Evolutionary conservation across 2,329 filamentous ascomycete species (phyloP).

Genomic region (Botrytis cinerea): DNA sequence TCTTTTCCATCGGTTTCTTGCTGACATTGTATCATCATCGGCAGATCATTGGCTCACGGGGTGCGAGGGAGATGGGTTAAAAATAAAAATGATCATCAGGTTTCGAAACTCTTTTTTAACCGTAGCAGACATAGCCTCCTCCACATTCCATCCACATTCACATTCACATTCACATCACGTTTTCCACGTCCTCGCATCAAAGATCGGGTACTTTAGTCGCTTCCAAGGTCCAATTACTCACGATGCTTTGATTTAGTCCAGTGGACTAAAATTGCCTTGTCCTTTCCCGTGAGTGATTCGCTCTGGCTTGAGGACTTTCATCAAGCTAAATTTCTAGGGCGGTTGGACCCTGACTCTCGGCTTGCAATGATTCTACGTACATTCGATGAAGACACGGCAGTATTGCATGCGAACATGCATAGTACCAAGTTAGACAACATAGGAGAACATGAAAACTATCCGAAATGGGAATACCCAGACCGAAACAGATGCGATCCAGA

Average conservation of each 20-base stretch:
- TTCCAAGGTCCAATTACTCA: not conserved
- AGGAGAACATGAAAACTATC: constrained; percentile 5
- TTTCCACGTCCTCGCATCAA: not conserved
- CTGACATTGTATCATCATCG: not conserved
- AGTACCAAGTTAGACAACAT: not conserved
- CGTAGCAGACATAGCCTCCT: not conserved
- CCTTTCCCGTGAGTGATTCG: not conserved
- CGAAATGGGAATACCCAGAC: not conserved
- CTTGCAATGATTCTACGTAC: constrained; percentile 1
- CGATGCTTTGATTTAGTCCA: not conserved
- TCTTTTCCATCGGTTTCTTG: not conserved
- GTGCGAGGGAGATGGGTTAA: not conserved
- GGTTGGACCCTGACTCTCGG: constrained; percentile 11
- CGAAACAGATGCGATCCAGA: not conserved
- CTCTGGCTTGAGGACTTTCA: not conserved
- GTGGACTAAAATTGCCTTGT: not conserved
- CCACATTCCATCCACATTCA: not conserved
- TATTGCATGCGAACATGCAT: not conserved
- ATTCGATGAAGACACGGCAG: constrained; percentile 8
- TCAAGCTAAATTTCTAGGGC: not conserved
- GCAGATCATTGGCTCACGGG: not conserved
- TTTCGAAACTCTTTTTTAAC: not conserved
- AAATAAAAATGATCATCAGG: not conserved
- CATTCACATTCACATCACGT: not conserved
- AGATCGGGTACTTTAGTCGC: not conserved